Conservation (phyloP, 2,329 filamentous ascomycete genomes). For the Cytospora paraplurivora region DNA sequence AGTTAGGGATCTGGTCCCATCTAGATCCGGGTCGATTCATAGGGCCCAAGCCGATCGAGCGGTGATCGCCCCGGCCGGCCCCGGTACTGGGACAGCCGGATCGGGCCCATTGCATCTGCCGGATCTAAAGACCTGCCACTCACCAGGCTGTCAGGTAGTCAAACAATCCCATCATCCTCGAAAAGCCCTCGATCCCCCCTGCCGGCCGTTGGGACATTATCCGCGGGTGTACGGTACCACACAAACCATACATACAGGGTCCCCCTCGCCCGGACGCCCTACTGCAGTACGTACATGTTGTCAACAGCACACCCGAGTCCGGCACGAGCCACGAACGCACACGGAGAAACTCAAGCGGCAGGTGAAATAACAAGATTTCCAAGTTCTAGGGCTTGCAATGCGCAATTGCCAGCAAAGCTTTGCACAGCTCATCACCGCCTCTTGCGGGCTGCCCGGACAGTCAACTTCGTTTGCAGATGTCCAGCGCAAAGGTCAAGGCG, state of each 20-base stretch:
- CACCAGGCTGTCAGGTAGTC: too few species aligned
- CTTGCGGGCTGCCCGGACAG: not conserved
- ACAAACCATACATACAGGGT: too few species aligned
- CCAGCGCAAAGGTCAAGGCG: not conserved
- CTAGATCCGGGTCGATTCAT: slow-evolving; percentile 22
- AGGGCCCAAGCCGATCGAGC: slow-evolving; percentile 9
- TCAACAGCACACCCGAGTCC: too few species aligned
- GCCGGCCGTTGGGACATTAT: too few species aligned
- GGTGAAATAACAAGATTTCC: not conserved
- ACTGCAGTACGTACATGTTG: too few species aligned
- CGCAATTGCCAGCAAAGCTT: not conserved
- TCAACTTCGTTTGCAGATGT: not conserved
- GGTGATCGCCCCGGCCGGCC: slow-evolving; percentile 1
- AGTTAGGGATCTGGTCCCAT: slow-evolving; percentile 14
- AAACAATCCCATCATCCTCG: too few species aligned
- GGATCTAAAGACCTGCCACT: not conserved
- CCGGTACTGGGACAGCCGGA: slow-evolving; percentile 1
- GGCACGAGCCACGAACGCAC: not conserved
- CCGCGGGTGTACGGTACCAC: too few species aligned
- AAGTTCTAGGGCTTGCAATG: not conserved
- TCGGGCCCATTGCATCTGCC: not conserved
- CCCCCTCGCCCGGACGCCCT: too few species aligned
- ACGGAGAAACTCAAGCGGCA: not conserved
- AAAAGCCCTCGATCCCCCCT: too few species aligned
- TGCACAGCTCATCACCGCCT: slow-evolving; percentile 3